Percentiles rank a stretch among this genome's conserved stretches.
Evolutionary conservation across 345 rosid species (phyloP).

Genomic region (Lumnitzera littorea): DNA sequence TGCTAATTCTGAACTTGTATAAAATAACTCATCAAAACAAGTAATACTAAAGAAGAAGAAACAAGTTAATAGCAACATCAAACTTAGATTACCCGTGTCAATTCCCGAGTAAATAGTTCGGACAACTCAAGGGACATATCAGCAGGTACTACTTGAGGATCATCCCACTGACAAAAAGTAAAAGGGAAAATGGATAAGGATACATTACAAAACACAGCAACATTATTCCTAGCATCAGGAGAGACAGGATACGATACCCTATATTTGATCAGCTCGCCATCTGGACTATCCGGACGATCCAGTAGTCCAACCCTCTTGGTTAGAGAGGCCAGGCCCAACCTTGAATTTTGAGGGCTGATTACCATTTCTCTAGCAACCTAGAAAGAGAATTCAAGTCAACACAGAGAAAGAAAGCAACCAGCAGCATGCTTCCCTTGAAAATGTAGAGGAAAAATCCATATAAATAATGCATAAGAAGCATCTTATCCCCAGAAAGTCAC

Average conservation of each 20-base stretch:
- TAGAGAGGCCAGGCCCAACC: constrained; percentile 61
- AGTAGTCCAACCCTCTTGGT: constrained; percentile 72
- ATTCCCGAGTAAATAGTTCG: constrained; percentile 85
- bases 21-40: background rate
- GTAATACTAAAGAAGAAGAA: background rate
- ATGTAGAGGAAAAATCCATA: background rate
- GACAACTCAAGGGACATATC: constrained; percentile 85
- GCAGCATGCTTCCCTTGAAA: background rate
- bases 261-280: constrained; percentile 69
- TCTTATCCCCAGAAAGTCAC: too few species aligned
- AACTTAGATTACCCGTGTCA: constrained; percentile 55
- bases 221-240: too few species aligned
- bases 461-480: too few species aligned
- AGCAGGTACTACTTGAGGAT: constrained; percentile 77
- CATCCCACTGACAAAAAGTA: constrained; percentile 67
- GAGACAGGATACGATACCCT: constrained; percentile 41
- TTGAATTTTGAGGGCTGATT: constrained; percentile 88
- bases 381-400: constrained; percentile 13
- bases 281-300: constrained; percentile 67
- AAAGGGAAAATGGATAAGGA: background rate
- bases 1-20: too few species aligned
- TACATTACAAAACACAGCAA: background rate
- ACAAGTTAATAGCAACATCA: background rate
- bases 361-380: constrained; percentile 98
- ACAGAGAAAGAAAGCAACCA: background rate